Percentiles rank a stretch among this genome's conserved stretches.
Conservation (phyloP, 2,329 filamentous ascomycete genomes). For the Talaromyces sp. region DNA sequence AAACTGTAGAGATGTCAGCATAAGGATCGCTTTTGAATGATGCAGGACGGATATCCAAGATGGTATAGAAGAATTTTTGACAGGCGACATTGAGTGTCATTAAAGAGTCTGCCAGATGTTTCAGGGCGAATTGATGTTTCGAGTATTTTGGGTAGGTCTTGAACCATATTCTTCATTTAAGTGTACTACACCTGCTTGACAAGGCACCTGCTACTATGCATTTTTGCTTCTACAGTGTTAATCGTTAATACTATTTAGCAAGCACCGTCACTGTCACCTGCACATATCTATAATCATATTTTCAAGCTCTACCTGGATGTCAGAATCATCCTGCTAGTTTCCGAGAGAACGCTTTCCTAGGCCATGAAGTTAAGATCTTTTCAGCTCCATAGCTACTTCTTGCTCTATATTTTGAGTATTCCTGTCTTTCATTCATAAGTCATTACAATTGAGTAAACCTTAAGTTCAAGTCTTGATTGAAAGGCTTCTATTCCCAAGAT, state of each 20-base stretch:
- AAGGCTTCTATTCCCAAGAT: too few relatives aligned
- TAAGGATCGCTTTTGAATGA: not conserved
- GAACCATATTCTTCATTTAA: not conserved
- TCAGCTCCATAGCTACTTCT: not conserved
- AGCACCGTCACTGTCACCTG: not conserved
- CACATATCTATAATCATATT: not conserved
- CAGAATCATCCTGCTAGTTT: not conserved
- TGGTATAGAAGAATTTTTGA: not conserved
- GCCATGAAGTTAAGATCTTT: too few relatives aligned
- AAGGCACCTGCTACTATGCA: not conserved
- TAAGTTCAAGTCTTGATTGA: too few relatives aligned
- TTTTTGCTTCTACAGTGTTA: not conserved
- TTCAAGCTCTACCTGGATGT: too few relatives aligned
- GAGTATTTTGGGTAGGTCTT: not conserved
- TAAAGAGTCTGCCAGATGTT: not conserved
- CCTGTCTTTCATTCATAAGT: not conserved
- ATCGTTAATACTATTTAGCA: not conserved
- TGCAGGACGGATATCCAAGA: not conserved
- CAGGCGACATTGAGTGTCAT: not conserved
- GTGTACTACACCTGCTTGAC: not conserved
- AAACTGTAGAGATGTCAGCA: not conserved
- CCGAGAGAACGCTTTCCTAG: not conserved
- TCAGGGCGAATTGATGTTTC: not conserved
- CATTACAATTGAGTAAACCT: too few relatives aligned
- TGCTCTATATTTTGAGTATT: not conserved